Conservation (phyloP, 768 basidiomycete genomes). For the Serendipita sp. region DNA sequence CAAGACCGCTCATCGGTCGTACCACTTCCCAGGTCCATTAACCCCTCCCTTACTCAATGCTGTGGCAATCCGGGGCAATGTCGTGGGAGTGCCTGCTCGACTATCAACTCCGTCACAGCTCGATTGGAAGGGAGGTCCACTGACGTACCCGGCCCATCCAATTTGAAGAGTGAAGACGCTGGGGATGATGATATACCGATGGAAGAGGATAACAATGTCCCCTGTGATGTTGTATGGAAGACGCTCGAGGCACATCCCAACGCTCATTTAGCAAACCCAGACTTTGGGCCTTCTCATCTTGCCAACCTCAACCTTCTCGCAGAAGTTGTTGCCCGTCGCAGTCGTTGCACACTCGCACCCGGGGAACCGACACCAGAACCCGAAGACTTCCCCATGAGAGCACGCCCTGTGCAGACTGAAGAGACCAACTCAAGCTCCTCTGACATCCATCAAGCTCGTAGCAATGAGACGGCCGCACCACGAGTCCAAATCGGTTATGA, state of each 20-base stretch:
- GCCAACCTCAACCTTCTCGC: conserved; percentile 71
- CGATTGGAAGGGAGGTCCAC: neutral
- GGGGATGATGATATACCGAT: neutral
- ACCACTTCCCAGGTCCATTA: neutral
- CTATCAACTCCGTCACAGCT: conserved; percentile 10
- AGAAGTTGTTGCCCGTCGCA: conserved; percentile 72
- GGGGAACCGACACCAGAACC: conserved; percentile 41
- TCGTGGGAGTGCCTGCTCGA: conserved; percentile 16
- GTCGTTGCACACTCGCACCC: conserved; percentile 57
- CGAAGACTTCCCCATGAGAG: conserved; percentile 13
- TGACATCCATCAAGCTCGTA: neutral
- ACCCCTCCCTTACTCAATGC: conserved; percentile 7
- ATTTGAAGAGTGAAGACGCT: neutral
- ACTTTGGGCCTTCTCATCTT: neutral
- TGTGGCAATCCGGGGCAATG: conserved; percentile 18
- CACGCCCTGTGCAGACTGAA: neutral
- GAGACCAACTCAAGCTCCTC: neutral
- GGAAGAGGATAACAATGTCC: conserved; percentile 35
- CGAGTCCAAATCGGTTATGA: neutral
- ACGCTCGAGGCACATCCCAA: conserved; percentile 80
- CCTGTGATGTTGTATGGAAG: conserved; percentile 71
- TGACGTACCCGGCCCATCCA: conserved; percentile 1
- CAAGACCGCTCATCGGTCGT: conserved; percentile 7
- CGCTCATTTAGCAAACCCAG: conserved; percentile 37
- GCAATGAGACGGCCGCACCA: conserved; percentile 17